These are phyloP conservation scores for Vigna mungo DNA, from an alignment of 306 rosid species.

Conservation along the genomic window DNA sequence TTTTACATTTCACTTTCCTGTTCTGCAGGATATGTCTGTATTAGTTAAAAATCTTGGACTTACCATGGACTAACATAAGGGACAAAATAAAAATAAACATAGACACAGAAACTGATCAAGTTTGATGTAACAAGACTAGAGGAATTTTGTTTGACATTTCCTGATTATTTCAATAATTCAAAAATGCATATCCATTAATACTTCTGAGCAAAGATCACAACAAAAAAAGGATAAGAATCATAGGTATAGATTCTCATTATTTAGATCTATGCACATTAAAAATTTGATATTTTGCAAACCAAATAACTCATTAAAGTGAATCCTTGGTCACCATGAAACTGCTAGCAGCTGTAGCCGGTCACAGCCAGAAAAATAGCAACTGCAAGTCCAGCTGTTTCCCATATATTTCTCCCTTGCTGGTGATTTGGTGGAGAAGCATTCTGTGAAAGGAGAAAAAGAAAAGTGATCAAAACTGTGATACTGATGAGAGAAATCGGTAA, in stretches of 20 bases:
- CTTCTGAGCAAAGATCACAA: constrained; percentile 38
- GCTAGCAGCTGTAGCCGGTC: constrained; percentile 56
- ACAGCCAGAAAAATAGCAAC: constrained; percentile 57
- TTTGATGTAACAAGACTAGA: constrained; percentile 38
- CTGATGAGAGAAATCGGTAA: background rate
- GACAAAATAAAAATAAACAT: constrained; percentile 46
- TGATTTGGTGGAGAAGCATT: constrained; percentile 63
- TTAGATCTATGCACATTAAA: constrained; percentile 49
- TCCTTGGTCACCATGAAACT: constrained; percentile 40
- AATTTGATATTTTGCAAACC: constrained; percentile 41
- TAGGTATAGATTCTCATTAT: constrained; percentile 42
- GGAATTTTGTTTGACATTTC: constrained; percentile 26
- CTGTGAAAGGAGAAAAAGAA: constrained; percentile 48
- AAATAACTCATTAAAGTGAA: constrained; percentile 42
- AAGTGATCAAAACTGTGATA: constrained; percentile 31
- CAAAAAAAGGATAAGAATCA: constrained; percentile 25
- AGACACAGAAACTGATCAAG: constrained; percentile 58
- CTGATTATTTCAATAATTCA: constrained; percentile 45
- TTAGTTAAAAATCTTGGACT: constrained; percentile 85
- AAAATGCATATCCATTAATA: constrained; percentile 46
- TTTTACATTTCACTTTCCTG: constrained; percentile 41
- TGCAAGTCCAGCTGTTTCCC: constrained; percentile 61
- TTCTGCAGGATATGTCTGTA: constrained; percentile 84
- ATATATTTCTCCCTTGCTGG: constrained; percentile 54
- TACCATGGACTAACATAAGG: constrained; percentile 68